These are phyloP conservation scores for Agaricales sp. DNA, from an alignment of 1,284 basidiomycete species.

Conservation along the genomic window DNA sequence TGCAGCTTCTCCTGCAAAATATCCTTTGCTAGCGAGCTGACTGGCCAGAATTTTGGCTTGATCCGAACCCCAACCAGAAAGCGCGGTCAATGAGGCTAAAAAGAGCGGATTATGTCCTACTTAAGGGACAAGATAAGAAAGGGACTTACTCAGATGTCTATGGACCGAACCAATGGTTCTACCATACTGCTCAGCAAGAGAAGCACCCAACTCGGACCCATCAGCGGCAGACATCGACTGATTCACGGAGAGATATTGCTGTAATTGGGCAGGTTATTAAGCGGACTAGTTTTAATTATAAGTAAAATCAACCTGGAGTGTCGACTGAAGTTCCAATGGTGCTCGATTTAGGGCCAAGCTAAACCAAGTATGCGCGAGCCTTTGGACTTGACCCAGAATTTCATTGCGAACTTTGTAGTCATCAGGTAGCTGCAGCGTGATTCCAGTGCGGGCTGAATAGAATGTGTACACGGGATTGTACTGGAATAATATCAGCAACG, in stretches of 20 bases:
- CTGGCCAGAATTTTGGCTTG: constrained; percentile 68
- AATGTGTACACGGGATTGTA: constrained; percentile 86
- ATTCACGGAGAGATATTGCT: constrained; percentile 79
- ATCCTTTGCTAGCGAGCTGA: constrained; percentile 79
- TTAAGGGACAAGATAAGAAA: constrained; percentile 2
- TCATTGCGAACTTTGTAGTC: constrained; percentile 82
- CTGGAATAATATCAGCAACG: constrained; percentile 26
- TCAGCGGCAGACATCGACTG: constrained; percentile 59
- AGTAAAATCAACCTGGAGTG: constrained; percentile 85
- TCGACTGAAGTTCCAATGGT: constrained; percentile 88
- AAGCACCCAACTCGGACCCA: constrained; percentile 81
- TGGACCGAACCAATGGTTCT: constrained; percentile 74
- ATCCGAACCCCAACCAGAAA: constrained; percentile 60
- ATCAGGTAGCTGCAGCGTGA: constrained; percentile 80
- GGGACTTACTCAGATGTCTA: constrained; percentile 58
- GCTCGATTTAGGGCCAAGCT: constrained; percentile 78
- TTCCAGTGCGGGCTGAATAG: constrained; percentile 64
- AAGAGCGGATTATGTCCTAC: constrained; percentile 5
- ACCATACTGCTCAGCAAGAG: constrained; percentile 78
- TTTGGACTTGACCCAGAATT: constrained; percentile 68
- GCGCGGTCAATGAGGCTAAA: constrained; percentile 48
- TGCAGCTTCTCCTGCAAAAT: constrained; percentile 79
- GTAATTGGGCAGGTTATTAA: constrained; percentile 7
- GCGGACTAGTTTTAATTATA: too few relatives aligned
- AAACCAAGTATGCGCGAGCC: constrained; percentile 76